Evolutionary conservation across 495 filamentous ascomycete genomes (phyloP), one percentile per base, ranked within the genome.

Genomic region (Talaromyces thailandensis): DNA sequence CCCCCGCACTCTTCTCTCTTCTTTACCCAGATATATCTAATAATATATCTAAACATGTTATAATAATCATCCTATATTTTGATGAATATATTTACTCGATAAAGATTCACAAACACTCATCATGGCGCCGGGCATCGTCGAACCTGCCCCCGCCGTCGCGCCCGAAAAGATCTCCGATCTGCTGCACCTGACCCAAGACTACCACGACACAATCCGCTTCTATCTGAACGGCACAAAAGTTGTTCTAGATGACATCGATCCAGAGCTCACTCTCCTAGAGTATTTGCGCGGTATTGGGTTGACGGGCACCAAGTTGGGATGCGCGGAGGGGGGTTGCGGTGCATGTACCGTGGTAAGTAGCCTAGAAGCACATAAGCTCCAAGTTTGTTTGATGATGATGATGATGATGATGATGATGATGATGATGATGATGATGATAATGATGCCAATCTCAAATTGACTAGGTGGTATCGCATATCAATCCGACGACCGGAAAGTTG

Each of bases 191-290:
- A 88, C 88, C 3, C 80, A 80, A 37, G 71, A 80, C 26, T 92
- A 89, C 77, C 82, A 86, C 63, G 82, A 86, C 69, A 82, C 84
- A 1, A 69, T 96, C 56, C 82, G 85, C 1, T 97, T 98, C 77
- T 97, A 92, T 73, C 86, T 98, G 31, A 98, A 98, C 71, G 93
- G 93, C 60, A 94, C 94, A n/a, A 90, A 88, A 62, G 88, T 97
- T 51, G 80, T 84, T 1, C 78, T 98, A 7, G 91, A 96, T 64
- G 83, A 88, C 0, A 77, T 90, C 62, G 90, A 97, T 68, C 93
- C 93, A 0, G 93, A 96, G 67, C 77, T 94, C n/a, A 98, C 93
- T 0, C 80, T 98, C 14, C 80, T 98, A 2, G 92, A 97, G 73
- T 98, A 97, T 67, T 80, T 98, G 35, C 80, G 93, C 51, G 92